phyloP scores from a whole-genome alignment of 352 stramenopile genomes.

The Thraustotheca clavata region DNA sequence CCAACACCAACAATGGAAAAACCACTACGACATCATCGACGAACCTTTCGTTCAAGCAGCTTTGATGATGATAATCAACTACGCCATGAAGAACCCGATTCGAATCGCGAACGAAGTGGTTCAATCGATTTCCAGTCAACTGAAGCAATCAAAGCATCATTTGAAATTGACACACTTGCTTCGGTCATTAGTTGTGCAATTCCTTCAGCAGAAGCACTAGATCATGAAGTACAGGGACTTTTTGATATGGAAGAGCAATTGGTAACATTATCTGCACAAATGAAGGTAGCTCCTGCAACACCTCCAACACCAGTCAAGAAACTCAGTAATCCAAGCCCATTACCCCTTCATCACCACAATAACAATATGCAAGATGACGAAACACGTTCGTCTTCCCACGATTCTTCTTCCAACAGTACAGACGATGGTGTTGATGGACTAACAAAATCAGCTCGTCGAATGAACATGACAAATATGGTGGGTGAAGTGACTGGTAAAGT shows the following conservation, averaged over 20 bases:
- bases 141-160: not conserved
- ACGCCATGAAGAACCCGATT: not conserved
- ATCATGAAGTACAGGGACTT: not conserved
- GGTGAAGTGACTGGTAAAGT: constrained; percentile 10
- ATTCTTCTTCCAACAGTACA: not conserved
- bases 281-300: not conserved
- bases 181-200: constrained; percentile 4
- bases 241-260: constrained; percentile 15
- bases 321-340: not conserved
- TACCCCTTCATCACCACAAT: not conserved
- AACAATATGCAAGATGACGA: constrained; percentile 3
- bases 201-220: constrained; percentile 11
- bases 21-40: not conserved
- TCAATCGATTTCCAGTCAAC: not conserved
- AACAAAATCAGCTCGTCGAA: constrained; percentile 2
- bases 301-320: not conserved
- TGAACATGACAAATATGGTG: constrained; percentile 1
- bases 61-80: not conserved
- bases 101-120: not conserved
- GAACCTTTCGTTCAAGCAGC: not conserved
- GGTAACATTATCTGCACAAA: not conserved
- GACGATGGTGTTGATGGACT: not conserved
- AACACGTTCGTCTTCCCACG: constrained; percentile 11
- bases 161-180: not conserved
- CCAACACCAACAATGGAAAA: not conserved